Conservation (phyloP, 1,284 basidiomycete genomes). For the Leccinum solheimii region DNA sequence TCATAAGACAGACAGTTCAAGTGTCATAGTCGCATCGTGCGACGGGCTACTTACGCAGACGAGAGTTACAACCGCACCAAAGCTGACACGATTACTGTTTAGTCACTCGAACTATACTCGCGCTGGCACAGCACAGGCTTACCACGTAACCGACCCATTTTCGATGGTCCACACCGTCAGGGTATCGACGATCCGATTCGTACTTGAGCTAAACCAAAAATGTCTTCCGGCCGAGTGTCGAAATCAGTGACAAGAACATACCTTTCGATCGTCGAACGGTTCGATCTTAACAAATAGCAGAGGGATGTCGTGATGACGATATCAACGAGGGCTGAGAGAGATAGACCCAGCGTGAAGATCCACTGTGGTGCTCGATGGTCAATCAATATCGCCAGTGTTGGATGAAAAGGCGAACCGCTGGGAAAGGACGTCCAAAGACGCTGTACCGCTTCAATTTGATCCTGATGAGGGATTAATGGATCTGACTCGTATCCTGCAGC, state of each 20-base stretch:
- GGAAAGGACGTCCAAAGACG: slow-evolving; percentile 15
- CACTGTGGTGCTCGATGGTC: slow-evolving; percentile 36
- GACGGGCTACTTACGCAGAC: slow-evolving; percentile 39
- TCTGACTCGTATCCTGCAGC: not conserved
- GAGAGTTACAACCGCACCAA: slow-evolving; percentile 41
- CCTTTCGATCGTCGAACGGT: slow-evolving; percentile 39
- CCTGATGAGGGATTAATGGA: slow-evolving; percentile 5
- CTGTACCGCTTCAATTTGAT: slow-evolving; percentile 16
- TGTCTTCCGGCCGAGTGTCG: not conserved
- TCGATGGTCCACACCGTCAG: slow-evolving; percentile 52
- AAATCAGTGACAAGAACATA: slow-evolving; percentile 15
- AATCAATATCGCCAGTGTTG: not conserved
- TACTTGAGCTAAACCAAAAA: slow-evolving; percentile 28
- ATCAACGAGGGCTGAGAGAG: slow-evolving; percentile 47
- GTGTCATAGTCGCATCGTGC: not conserved
- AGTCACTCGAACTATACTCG: not conserved
- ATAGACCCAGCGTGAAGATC: slow-evolving; percentile 52
- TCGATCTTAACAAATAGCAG: slow-evolving; percentile 43
- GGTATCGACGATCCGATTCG: slow-evolving; percentile 46
- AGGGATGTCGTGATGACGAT: slow-evolving; percentile 48
- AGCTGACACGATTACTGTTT: slow-evolving; percentile 25
- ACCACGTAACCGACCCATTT: slow-evolving; percentile 50
- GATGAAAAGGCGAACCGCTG: slow-evolving; percentile 10
- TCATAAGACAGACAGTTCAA: not conserved
- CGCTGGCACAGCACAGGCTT: slow-evolving; percentile 1